Percentiles rank a stretch among this genome's conserved stretches.
phyloP scores from a whole-genome alignment of 1,284 basidiomycete species.

The Neonothopanus nambi region DNA sequence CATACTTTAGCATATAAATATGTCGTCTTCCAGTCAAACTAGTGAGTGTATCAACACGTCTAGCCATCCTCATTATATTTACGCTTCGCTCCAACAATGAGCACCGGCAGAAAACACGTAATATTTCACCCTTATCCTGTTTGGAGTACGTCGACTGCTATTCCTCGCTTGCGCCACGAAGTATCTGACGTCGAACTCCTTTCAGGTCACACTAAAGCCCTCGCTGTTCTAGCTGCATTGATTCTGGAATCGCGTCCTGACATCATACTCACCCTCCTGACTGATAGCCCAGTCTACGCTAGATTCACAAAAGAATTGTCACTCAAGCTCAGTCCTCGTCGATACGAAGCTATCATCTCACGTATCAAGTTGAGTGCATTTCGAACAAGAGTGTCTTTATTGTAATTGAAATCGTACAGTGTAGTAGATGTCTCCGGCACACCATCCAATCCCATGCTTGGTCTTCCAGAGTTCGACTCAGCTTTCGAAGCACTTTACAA shows the following conservation, averaged over 20 bases:
- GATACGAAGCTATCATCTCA: not conserved
- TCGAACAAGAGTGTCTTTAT: too few species aligned
- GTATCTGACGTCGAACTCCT: not conserved
- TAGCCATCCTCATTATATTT: too few species aligned
- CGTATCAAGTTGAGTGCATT: slow-evolving; percentile 7
- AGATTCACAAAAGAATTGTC: slow-evolving; percentile 2
- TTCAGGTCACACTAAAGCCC: slow-evolving; percentile 11
- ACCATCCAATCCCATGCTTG: too few species aligned
- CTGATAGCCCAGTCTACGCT: not conserved
- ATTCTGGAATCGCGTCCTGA: slow-evolving; percentile 4
- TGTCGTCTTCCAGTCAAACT: too few species aligned
- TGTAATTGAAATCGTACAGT: too few species aligned
- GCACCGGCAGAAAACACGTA: not conserved
- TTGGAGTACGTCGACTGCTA: too few species aligned
- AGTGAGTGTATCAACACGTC: too few species aligned
- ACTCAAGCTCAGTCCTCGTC: not conserved
- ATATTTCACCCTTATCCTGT: not conserved
- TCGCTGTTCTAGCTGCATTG: not conserved
- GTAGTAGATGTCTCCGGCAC: too few species aligned
- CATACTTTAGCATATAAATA: too few species aligned
- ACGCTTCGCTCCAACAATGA: too few species aligned
- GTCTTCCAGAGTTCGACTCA: too few species aligned
- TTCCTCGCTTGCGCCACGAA: not conserved
- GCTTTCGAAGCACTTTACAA: too few species aligned
- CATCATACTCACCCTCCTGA: not conserved